Conservation (phyloP, 306 rosid species). For the Senna siamea region DNA sequence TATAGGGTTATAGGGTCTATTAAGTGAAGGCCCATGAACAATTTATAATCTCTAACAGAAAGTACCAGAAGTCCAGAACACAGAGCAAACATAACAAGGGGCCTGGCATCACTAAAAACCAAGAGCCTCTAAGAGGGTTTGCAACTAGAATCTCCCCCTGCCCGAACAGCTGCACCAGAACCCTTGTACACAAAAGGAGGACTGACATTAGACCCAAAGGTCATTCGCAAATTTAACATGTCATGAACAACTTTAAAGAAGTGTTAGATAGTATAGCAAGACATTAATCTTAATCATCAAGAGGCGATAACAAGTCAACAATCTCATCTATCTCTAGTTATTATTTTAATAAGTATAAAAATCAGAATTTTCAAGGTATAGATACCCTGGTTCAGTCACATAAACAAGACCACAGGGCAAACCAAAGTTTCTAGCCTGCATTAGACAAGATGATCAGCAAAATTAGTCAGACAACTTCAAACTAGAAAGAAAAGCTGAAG, state of each 20-base stretch:
- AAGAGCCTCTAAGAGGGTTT: neutral
- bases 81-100: neutral
- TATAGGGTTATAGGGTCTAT: too few species aligned
- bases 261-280: neutral
- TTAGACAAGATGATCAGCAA: neutral
- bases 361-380: neutral
- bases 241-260: neutral
- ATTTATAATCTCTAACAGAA: too few species aligned
- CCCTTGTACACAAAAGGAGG: neutral
- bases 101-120: neutral
- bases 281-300: neutral
- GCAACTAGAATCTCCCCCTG: neutral
- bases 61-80: neutral
- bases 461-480: neutral
- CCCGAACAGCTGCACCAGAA: neutral
- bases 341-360: neutral
- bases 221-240: neutral
- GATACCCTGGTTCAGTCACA: slow-evolving; percentile 73
- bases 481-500: too few species aligned
- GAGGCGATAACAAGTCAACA: neutral
- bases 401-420: slow-evolving; percentile 70
- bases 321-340: neutral
- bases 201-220: neutral
- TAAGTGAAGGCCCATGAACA: too few species aligned
- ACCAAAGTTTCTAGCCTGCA: slow-evolving; percentile 71